Conservation (phyloP, 495 filamentous ascomycete genomes). For the Aspergillus avenaceus region DNA sequence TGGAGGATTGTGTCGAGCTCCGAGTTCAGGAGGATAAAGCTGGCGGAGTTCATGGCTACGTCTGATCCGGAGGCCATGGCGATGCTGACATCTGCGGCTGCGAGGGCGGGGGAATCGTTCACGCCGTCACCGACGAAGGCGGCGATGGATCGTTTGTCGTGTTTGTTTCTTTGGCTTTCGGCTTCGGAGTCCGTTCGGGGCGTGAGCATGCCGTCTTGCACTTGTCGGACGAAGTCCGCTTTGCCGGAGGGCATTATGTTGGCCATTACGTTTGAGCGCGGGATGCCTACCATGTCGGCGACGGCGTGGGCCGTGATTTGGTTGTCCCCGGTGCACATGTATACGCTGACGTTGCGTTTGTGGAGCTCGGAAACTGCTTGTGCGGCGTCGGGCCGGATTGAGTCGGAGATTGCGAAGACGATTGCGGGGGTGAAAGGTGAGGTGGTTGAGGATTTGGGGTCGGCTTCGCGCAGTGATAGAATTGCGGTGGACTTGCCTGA, state of each 20-base stretch:
- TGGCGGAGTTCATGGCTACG: conserved; percentile 75
- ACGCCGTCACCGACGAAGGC: conserved; percentile 81
- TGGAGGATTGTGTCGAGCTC: conserved; percentile 67
- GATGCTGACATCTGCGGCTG: conserved; percentile 76
- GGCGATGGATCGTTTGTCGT: conserved; percentile 35
- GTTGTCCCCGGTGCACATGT: conserved; percentile 89
- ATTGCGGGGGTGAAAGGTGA: conserved; percentile 55
- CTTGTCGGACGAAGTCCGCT: conserved; percentile 73
- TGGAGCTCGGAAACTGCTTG: conserved; percentile 64
- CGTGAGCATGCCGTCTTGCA: conserved; percentile 50
- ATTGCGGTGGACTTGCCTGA: conserved; percentile 73
- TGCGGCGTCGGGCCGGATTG: conserved; percentile 71
- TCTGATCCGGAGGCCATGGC: conserved; percentile 82
- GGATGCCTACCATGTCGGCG: conserved; percentile 74
- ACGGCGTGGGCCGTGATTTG: conserved; percentile 55
- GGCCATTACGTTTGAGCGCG: conserved; percentile 71
- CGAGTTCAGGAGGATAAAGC: conserved; percentile 79
- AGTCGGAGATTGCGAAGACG: conserved; percentile 66
- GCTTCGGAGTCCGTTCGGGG: conserved; percentile 1
- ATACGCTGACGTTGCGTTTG: conserved; percentile 61
- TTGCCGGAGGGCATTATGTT: conserved; percentile 84
- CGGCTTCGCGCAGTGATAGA: conserved; percentile 46
- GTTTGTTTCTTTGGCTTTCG: not conserved
- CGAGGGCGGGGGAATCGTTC: conserved; percentile 82
- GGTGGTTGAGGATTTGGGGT: conserved; percentile 5